These are phyloP conservation scores for Solanum virginianum DNA, from an alignment of 257 asterid species.

Conservation along the genomic window DNA sequence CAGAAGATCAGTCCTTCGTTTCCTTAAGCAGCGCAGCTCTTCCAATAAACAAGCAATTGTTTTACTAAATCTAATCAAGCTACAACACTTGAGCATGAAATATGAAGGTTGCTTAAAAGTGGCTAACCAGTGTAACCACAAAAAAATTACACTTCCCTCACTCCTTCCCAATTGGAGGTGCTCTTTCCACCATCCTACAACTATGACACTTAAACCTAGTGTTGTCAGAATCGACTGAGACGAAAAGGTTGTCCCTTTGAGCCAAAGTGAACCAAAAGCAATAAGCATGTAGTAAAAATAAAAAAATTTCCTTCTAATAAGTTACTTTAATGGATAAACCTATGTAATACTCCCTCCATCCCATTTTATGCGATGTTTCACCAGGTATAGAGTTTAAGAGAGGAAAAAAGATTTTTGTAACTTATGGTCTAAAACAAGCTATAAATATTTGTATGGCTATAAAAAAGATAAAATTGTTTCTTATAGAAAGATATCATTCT, in stretches of 20 bases:
- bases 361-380: background rate
- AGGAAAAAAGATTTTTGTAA: background rate
- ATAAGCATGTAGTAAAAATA: background rate
- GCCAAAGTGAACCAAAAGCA: background rate
- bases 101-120: background rate
- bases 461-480: background rate
- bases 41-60: background rate
- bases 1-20: background rate
- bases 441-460: background rate
- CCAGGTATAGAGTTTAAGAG: background rate
- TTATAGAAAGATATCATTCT: background rate
- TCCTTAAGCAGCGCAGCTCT: background rate
- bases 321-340: background rate
- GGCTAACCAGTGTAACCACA: background rate
- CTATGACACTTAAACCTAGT: background rate
- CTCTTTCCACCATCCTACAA: background rate
- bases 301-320: background rate
- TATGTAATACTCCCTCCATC: background rate
- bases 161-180: background rate
- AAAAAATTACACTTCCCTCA: background rate
- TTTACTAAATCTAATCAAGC: background rate
- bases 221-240: background rate
- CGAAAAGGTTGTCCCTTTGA: background rate
- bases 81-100: background rate
- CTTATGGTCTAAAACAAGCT: background rate